phyloP scores from a whole-genome alignment of 106 monocot genomes.

The Iris macrosiphon region DNA sequence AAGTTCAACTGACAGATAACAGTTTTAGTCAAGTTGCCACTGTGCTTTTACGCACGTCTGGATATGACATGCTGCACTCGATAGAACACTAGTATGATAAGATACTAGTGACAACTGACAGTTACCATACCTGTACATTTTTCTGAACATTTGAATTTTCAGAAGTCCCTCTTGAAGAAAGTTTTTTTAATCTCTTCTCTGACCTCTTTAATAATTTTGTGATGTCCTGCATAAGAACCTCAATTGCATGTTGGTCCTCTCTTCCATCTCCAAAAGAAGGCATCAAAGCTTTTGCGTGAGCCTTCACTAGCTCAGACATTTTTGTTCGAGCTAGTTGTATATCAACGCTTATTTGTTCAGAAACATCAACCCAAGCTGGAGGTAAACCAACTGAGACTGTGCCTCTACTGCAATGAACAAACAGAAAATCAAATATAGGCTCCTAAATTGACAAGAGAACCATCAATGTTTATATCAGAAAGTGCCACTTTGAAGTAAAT shows the following conservation, averaged over 20 bases:
- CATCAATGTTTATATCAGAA: too few relatives aligned
- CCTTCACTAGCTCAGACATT: conserved; percentile 80
- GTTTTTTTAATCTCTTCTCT: conserved; percentile 69
- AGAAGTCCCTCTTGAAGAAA: conserved; percentile 61
- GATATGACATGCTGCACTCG: too few relatives aligned
- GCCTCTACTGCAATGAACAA: conserved; percentile 46
- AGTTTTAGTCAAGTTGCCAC: too few relatives aligned
- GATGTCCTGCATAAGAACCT: conserved; percentile 79
- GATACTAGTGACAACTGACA: too few relatives aligned
- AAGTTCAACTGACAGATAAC: too few relatives aligned
- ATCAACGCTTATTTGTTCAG: conserved; percentile 80
- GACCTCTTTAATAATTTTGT: conserved; percentile 75
- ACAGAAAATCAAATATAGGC: neutral
- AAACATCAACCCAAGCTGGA: conserved; percentile 95
- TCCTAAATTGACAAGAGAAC: too few relatives aligned
- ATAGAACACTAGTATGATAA: too few relatives aligned
- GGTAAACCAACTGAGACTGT: conserved; percentile 72
- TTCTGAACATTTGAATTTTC: conserved; percentile 89
- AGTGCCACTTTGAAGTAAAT: too few relatives aligned
- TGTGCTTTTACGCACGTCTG: too few relatives aligned
- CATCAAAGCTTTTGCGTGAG: conserved; percentile 87
- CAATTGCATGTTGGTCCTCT: conserved; percentile 78
- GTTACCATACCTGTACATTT: conserved; percentile 81
- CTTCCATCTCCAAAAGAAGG: conserved; percentile 93
- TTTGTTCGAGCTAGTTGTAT: conserved; percentile 82